Evolutionary conservation across 2,329 filamentous ascomycete species (phyloP).

Genomic region (Colletotrichum sp.): DNA sequence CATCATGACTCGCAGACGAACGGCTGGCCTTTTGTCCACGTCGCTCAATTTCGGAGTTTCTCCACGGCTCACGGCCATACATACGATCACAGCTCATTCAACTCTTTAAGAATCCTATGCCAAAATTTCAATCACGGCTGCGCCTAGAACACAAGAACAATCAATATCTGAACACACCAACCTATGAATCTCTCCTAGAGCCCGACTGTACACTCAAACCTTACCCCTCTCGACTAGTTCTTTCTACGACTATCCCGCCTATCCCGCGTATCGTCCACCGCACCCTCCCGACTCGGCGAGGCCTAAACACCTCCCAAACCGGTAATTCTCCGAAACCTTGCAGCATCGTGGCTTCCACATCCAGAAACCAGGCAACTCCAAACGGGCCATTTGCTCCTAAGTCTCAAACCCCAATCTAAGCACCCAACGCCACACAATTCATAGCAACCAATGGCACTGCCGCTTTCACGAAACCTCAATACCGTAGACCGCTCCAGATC

Average conservation of each 20-base stretch:
- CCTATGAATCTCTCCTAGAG: not conserved
- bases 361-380: not conserved
- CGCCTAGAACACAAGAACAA: not conserved
- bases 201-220: not conserved
- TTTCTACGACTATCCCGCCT: not conserved
- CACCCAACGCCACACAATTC: not conserved
- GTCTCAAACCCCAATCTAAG: not conserved
- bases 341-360: not conserved
- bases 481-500: not conserved
- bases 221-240: not conserved
- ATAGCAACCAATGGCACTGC: not conserved
- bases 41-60: not conserved
- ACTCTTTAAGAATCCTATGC: not conserved
- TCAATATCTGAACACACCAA: not conserved
- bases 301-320: not conserved
- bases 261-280: not conserved
- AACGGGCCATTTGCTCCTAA: not conserved
- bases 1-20: not conserved
- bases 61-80: not conserved
- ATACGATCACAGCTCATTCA: not conserved
- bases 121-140: not conserved
- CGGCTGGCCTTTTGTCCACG: accelerated
- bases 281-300: not conserved
- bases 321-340: not conserved
- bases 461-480: not conserved